Percentiles rank a stretch among this genome's conserved stretches.
These are phyloP conservation scores for fission yeast (Schizosaccharomyces pombe) DNA, from an alignment of 805 yeast species.

Conservation along the genomic window ASM294v3 CU329670.1:3379001-3379500, in stretches of 20 bases:
- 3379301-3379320: too few species aligned
- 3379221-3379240: neutral
- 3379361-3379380: too few species aligned
- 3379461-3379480: too few species aligned
- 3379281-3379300: neutral
- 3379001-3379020: neutral
- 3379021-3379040: neutral
- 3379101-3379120: neutral
- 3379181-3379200: conserved; percentile 2
- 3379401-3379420: too few species aligned
- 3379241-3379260: neutral
- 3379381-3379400: too few species aligned
- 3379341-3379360: too few species aligned
- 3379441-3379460: too few species aligned
- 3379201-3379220: conserved; percentile 2
- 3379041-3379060: neutral
- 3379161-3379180: conserved; percentile 1
- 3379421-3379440: too few species aligned
- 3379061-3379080: neutral
- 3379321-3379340: too few species aligned
- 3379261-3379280: neutral
- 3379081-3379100: neutral
- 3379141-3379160: neutral
- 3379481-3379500: too few species aligned
- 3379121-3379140: neutral